Evolutionary conservation across 805 yeast genomes (phyloP).

Genomic region (Kuraishia borneana): DNA sequence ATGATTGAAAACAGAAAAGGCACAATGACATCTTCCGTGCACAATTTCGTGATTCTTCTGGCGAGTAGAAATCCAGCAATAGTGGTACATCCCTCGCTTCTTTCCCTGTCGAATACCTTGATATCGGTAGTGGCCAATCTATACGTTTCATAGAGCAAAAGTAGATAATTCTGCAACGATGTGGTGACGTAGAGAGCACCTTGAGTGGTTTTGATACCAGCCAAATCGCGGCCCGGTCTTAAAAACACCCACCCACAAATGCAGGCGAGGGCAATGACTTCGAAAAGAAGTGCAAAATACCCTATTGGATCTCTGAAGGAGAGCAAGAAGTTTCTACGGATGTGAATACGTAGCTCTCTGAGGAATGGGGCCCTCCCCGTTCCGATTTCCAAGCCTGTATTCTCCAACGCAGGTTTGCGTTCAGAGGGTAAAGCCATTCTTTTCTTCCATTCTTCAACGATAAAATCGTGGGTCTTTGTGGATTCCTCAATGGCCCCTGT

Average conservation of each 20-base stretch:
- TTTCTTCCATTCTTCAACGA: constrained; percentile 27
- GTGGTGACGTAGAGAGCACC: constrained; percentile 41
- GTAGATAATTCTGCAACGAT: constrained; percentile 44
- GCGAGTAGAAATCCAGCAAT: constrained; percentile 57
- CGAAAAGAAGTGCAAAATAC: constrained; percentile 26
- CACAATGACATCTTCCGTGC: constrained; percentile 60
- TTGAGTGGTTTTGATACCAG: constrained; percentile 54
- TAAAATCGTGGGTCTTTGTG: constrained; percentile 16
- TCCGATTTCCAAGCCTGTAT: constrained; percentile 10
- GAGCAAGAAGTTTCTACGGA: constrained; percentile 32
- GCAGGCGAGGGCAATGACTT: constrained; percentile 39
- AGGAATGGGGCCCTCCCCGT: constrained; percentile 26
- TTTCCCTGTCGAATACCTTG: constrained; percentile 51
- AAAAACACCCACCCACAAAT: constrained; percentile 72
- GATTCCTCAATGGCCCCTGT: constrained; percentile 23
- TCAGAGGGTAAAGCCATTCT: constrained; percentile 7
- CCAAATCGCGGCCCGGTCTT: constrained; percentile 44
- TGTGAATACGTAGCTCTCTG: constrained; percentile 31
- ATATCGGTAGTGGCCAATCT: constrained; percentile 45
- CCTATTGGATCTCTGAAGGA: constrained; percentile 43
- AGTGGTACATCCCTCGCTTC: constrained; percentile 57
- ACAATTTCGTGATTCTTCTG: constrained; percentile 51
- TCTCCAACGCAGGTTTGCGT: constrained; percentile 1
- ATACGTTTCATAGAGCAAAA: constrained; percentile 46
- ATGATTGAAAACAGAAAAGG: constrained; percentile 47